Base-by-base conservation (phyloP, 1,139 yeast genomes). In the Geotrichum histeridarum region DNA sequence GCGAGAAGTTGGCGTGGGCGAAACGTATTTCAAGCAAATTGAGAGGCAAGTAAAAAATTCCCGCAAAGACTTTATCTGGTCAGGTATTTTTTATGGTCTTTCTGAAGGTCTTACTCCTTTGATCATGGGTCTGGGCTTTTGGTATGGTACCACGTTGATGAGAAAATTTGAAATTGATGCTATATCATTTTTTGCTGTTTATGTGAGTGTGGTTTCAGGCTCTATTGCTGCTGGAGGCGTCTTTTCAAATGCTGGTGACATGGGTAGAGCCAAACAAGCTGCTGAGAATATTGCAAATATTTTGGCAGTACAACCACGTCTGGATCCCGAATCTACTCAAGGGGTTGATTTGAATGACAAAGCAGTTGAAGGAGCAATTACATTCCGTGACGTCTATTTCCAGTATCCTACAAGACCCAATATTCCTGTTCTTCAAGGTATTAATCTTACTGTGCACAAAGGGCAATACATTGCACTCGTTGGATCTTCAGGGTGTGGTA, bases 401-500 rank as follows among this genome's bases (percentile, higher is more conserved):
- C 72, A 82, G 33, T 91, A 91, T 69, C 97, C 97, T 35, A 86
- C 96, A 1, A 79, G 98, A 59, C 84, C 88, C 1, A 78, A 84
- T 57, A 79, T 83, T 42, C 76, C 78, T 12, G 84, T 91, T 12
- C 83, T 91, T 66, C 76, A 81, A 38, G 79, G 84, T 9, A 67
- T 90, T 51, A 79, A 82, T 59, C 76, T 91, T 59, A 79, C 74
- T 33, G 83, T 91, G 55, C 78, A 81, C 54, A 77, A 83, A 49
- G 96, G 97, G 2, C 90, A 93, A 57, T 88, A 87, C 64, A 87
- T 88, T 36, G 95, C 98, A 62, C 79, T 91, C 58, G 98, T 91
- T 2, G 98, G 98, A 0, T 94, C 97, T 1, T 88, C 96, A 3
- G 98, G 98, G 4, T 82, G 95, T 64, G 98, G 98, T 42, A 91